Conservation (phyloP, 345 rosid genomes). For the Stellera chamaejasme region DNA sequence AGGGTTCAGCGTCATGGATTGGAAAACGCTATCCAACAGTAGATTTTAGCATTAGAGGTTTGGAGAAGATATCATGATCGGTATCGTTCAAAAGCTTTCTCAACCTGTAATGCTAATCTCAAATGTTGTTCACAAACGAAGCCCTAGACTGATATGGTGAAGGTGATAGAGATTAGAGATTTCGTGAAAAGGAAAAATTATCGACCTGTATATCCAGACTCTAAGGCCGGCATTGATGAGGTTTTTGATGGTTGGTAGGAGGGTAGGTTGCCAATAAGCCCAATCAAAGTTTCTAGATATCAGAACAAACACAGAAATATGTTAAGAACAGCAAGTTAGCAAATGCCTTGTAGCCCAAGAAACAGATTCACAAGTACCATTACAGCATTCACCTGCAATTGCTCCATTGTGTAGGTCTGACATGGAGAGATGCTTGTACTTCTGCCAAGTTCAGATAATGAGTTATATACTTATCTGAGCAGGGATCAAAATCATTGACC, state of each 20-base stretch:
- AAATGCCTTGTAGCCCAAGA: background rate
- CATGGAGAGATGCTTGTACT: constrained; percentile 51
- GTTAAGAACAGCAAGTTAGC: background rate
- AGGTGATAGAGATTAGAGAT: background rate
- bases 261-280: constrained; percentile 24
- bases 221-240: constrained; percentile 54
- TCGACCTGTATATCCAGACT: constrained; percentile 56
- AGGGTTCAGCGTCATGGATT: too few relatives aligned
- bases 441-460: constrained; percentile 42
- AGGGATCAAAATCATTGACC: constrained; percentile 48
- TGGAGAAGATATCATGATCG: background rate
- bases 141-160: too few relatives aligned
- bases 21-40: too few relatives aligned
- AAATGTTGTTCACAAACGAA: too few relatives aligned
- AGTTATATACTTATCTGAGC: constrained; percentile 31
- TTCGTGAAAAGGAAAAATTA: background rate
- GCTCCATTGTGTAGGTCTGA: constrained; percentile 22
- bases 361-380: background rate
- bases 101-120: too few relatives aligned
- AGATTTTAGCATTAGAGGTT: too few relatives aligned
- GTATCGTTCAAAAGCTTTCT: background rate
- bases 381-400: constrained; percentile 33
- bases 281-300: constrained; percentile 11
- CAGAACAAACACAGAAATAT: background rate
- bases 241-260: constrained; percentile 46